Evolutionary conservation across 352 stramenopile genomes (phyloP), one percentile per base, ranked within the genome.

Genomic region (Plasmopara muralis): DNA sequence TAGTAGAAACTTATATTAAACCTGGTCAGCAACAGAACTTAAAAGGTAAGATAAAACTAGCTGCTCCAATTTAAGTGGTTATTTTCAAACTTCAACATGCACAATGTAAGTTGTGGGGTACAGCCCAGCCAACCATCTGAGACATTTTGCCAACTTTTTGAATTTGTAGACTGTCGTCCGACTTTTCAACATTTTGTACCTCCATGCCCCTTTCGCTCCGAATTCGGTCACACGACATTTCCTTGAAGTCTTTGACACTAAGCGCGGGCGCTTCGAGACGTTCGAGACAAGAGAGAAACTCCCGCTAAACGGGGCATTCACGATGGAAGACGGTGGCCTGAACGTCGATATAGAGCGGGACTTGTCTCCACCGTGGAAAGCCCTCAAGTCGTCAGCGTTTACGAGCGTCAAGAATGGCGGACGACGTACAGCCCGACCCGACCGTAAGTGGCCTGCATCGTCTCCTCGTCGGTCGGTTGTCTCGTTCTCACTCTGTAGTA

Each of bases 371-470:
- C 49, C 60, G 6, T 66, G 53, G 50, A 68, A 60, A 48, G 47
- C 50, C 33, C 42, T 60, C 40, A 66, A 60, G 56, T 44, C 56
- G 1, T 64, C 60, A 14, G 53, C 53, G 34, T 46, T 55, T 15
- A 43, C 42, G 37, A 64, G 50, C 46, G 20, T 30, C 31, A 60
- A 57, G 25, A 52, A 40, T 30, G 46, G 59, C n/a, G 43, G 47
- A 40, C 49, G 50, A 43, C 56, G 42, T 34, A 28, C 31, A 39
- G 47, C 56, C 31, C 59, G 34, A 2, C 29, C 41, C 31, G 60
- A 66, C 35, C 28, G 63, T 71, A 62, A 43, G 56, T 56, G 37
- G 53, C 9, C 46, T 20, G 14, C n/a, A 43, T 38, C 16, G 12
- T 47, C 39, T 38, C 25, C 20, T 50, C 13, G 15, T 38, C 49